phyloP scores from a whole-genome alignment of 2,329 filamentous ascomycete genomes.

The Beauveria bassiana region DNA sequence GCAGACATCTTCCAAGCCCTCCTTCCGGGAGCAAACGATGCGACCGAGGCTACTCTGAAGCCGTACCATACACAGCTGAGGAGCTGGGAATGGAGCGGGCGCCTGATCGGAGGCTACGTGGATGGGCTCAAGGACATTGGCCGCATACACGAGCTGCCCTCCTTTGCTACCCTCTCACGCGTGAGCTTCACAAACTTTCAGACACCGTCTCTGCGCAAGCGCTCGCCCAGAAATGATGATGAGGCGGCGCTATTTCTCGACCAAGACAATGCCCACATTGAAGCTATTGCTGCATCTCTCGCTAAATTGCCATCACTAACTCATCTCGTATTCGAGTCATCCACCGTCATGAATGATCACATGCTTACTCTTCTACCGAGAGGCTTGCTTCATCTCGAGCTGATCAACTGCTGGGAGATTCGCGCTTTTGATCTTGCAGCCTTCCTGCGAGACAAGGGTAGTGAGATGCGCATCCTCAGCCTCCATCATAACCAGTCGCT shows the following conservation, averaged over 20 bases:
- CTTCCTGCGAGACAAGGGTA: constrained; percentile 62
- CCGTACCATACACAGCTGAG: constrained; percentile 29
- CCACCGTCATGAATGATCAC: constrained; percentile 58
- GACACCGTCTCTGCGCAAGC: constrained; percentile 39
- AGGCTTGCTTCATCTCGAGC: constrained; percentile 57
- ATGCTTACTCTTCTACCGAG: constrained; percentile 63
- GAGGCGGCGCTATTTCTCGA: constrained; percentile 25
- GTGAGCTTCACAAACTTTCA: constrained; percentile 59
- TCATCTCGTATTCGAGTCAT: constrained; percentile 67
- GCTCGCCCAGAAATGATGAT: constrained; percentile 23
- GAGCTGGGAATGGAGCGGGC: constrained; percentile 56
- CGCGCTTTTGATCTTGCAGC: constrained; percentile 55
- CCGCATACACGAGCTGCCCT: constrained; percentile 43
- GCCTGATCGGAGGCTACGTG: constrained; percentile 39
- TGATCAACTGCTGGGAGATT: constrained; percentile 74
- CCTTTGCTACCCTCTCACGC: constrained; percentile 49
- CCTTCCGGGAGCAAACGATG: constrained; percentile 38
- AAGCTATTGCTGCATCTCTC: constrained; percentile 26
- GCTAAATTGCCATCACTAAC: constrained; percentile 51
- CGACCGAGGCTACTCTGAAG: constrained; percentile 21
- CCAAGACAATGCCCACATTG: constrained; percentile 36
- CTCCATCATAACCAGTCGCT: constrained; percentile 75
- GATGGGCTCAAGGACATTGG: constrained; percentile 40
- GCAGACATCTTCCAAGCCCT: constrained; percentile 57
- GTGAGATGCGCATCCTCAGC: constrained; percentile 56